These are phyloP conservation scores for Diaporthe caulivora DNA, from an alignment of 2,329 filamentous ascomycete species.

Conservation along the genomic window DNA sequence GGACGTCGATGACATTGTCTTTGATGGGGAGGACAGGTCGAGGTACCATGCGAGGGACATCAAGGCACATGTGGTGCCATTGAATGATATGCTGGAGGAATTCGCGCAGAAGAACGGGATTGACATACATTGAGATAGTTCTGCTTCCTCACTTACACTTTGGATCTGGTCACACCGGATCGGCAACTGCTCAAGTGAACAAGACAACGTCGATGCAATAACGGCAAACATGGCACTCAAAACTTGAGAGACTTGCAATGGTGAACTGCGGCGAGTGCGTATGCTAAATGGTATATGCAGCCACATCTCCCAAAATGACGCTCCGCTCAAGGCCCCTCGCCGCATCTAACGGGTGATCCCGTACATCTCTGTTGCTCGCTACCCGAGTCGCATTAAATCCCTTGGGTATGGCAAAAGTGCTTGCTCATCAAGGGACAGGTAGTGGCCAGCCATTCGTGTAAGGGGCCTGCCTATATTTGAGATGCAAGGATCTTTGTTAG, in stretches of 20 bases:
- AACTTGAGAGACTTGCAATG: not conserved
- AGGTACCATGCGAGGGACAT: slow-evolving; percentile 44
- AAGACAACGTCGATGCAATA: not conserved
- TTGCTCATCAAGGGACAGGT: too few species aligned
- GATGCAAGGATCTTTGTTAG: too few species aligned
- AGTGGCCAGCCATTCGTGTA: too few species aligned
- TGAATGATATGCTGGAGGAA: slow-evolving; percentile 40
- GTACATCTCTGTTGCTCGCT: not conserved
- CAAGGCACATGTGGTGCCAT: slow-evolving; percentile 36
- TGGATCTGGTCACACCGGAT: not conserved
- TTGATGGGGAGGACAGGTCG: slow-evolving; percentile 32
- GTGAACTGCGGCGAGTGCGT: too few species aligned
- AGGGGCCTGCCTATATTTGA: too few species aligned
- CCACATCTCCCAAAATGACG: too few species aligned
- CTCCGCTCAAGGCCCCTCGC: not conserved
- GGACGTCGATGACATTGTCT: slow-evolving; percentile 41
- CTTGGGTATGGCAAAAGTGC: too few species aligned
- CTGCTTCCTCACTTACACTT: not conserved
- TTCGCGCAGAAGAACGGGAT: slow-evolving; percentile 39
- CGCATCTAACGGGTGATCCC: not conserved
- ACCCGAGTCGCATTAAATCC: not conserved
- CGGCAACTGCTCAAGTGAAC: not conserved
- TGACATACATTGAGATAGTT: slow-evolving; percentile 6
- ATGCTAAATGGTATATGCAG: not conserved
- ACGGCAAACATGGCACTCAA: not conserved